Conservation (phyloP, 768 basidiomycete species). For the Panellus pusillus region DNA sequence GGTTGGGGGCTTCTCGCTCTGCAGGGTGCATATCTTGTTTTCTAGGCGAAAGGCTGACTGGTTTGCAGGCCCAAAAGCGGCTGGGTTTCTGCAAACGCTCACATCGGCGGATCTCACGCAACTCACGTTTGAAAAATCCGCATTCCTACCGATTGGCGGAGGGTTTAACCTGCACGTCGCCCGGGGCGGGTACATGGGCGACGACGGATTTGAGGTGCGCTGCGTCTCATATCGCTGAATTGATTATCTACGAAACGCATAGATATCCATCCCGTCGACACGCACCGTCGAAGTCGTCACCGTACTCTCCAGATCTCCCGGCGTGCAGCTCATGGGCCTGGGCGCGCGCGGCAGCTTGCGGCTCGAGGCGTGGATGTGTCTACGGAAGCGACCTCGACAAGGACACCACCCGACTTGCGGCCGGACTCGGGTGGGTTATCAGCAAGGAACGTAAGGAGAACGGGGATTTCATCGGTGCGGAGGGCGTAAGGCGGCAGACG, state of each 20-base stretch:
- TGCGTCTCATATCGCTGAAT: conserved; percentile 26
- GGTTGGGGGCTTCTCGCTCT: too few relatives aligned
- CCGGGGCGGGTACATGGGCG: too few relatives aligned
- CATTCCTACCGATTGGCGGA: conserved; percentile 76
- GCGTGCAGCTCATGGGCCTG: too few relatives aligned
- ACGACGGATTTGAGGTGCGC: too few relatives aligned
- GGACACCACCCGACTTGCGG: conserved; percentile 83
- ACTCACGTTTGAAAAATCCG: conserved; percentile 84
- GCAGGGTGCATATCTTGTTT: conserved; percentile 58
- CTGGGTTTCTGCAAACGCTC: conserved; percentile 72
- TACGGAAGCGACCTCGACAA: conserved; percentile 96
- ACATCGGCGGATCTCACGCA: conserved; percentile 72
- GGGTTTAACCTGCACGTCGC: conserved; percentile 76
- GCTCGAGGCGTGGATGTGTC: conserved; percentile 94
- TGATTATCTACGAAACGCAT: too few relatives aligned
- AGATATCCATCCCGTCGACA: conserved; percentile 85
- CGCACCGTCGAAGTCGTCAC: conserved; percentile 72
- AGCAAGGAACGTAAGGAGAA: conserved; percentile 78
- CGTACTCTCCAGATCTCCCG: conserved; percentile 59
- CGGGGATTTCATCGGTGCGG: conserved; percentile 82
- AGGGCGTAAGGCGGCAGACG: too few relatives aligned
- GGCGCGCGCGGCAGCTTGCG: conserved; percentile 95
- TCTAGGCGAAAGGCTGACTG: not conserved
- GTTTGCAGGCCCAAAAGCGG: conserved; percentile 73
- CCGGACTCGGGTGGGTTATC: conserved; percentile 90